Evolutionary conservation across 2,329 filamentous ascomycete genomes (phyloP).

Genomic region (Diaporthe citriasiana): DNA sequence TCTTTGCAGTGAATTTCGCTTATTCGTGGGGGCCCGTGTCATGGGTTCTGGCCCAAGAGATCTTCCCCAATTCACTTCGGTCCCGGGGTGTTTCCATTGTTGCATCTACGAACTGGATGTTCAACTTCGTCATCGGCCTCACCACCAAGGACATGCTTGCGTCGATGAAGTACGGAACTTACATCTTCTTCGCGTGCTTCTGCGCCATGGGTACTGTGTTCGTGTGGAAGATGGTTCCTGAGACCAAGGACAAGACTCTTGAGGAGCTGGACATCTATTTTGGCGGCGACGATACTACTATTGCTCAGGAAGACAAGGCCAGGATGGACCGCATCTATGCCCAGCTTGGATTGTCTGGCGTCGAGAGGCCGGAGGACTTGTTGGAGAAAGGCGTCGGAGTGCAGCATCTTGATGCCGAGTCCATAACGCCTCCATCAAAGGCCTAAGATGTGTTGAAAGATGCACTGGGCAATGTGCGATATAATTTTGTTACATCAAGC

Average conservation of each 20-base stretch:
- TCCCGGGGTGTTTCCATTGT: constrained; percentile 46
- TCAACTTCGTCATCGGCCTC: constrained; percentile 45
- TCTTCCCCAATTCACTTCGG: constrained; percentile 47
- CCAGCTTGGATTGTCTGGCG: constrained; percentile 45
- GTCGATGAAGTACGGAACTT: constrained; percentile 47
- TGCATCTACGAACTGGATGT: constrained; percentile 48
- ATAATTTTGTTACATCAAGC: fast-evolving
- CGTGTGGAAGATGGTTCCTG: constrained; percentile 53
- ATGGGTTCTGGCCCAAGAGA: constrained; percentile 47
- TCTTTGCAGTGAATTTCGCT: constrained; percentile 51
- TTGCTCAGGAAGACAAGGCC: constrained; percentile 52
- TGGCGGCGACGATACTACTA: constrained; percentile 48
- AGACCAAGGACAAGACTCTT: constrained; percentile 45
- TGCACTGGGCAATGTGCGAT: background rate
- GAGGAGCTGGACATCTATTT: constrained; percentile 49
- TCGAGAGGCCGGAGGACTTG: constrained; percentile 48
- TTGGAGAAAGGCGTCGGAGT: constrained; percentile 26
- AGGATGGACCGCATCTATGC: constrained; percentile 47
- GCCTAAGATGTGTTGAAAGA: background rate
- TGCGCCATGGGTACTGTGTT: constrained; percentile 50
- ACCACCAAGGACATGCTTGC: constrained; percentile 44
- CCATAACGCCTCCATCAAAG: background rate
- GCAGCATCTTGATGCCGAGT: constrained; percentile 30
- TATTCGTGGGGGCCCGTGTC: constrained; percentile 55
- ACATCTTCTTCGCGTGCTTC: constrained; percentile 59